Evolutionary conservation across 2,329 filamentous ascomycete genomes (phyloP), one percentile per base, ranked within the genome.

Genomic region (Aspergillus sp.): DNA sequence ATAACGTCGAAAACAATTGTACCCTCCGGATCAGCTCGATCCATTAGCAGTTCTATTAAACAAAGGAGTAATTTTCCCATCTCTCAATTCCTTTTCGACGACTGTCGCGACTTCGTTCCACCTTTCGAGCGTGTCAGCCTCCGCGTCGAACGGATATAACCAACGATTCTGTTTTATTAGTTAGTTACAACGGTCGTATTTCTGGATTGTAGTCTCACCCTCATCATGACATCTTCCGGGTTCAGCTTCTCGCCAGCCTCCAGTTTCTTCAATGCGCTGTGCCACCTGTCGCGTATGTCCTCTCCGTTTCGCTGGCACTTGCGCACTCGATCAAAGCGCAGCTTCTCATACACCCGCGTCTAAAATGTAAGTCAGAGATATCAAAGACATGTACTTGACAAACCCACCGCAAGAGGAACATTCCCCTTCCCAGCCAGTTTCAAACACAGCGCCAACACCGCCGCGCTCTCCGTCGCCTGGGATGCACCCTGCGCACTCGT

Each of bases 131-230:
- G 37, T 40, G 5, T 40, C 37, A 0, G 37, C 15, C 37, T 40
- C 37, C 6, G 37, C 37, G 9, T 40, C 37, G 7, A 40, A 40
- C 2, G 37, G 37, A 40, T 40, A 40, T 5, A 40, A 15, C 37
- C 37, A 40, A 3, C 37, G 15, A 11, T 40, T 40, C 37, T 40
- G 37, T 30, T 30, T 11, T 30, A 4, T 30, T 17, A 8, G 37
- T 40, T 9, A 17, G 37, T 17, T 40, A 1, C 3, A 4, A 11
- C 9, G 3, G 3, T 1, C 3, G 0, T 40, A 1, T 3, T 8
- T n/a, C 4, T 17, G 2, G 0, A n/a, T 6, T 0, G 37, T 3
- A 2, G 1, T 4, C 4, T 15, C 8, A 40, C 37, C 37, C 15
- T 40, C 37, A 40, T 40, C 37, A 40, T 40, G 1, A 40, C 37